Base-by-base conservation (phyloP, 2,329 filamentous ascomycete genomes). In the Ophiostoma angusticollis region DNA sequence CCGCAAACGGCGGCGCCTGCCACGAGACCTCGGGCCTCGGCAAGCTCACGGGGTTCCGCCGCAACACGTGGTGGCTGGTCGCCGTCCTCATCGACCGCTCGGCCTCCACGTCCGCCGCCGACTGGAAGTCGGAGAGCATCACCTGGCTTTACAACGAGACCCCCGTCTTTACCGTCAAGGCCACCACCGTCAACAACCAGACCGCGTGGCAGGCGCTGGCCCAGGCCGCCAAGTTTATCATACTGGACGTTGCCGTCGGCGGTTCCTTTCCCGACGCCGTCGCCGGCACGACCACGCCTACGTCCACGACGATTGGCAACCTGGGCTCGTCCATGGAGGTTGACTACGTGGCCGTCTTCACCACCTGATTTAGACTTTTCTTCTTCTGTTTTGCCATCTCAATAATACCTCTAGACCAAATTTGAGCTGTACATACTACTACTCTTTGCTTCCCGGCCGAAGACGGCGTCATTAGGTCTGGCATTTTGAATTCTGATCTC, bases 211-310 rank as follows among this genome's bases (percentile, higher is more conserved):
- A 52, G 4, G 57, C 60, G 4, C 52, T 74, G 14, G 66, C 66
- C 16, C 64, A 72, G 45, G 64, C 57, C 38, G 63, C 69, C 2
- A 48, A 70, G 50, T 72, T 62, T 46, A 51, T 74, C 35, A 63
- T 74, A 39, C 52, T 75, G 37, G 74, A 75, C 43, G 57, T 74
- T 5, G 70, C 71, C 32, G 63, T 74, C 22, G 70, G 70, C 9
- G 70, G 70, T 19, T 55, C 51, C 16, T 58, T 63, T 31, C 58
- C 61, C 1, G 47, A 60, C 37, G 58, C 48, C 5, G 43, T 59
- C 12, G 54, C 56, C 18, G 37, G 40, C 30, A 18, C 14, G 9
- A 35, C 27, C 11, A 62, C 54, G 12, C 70, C 71, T 4, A 67
- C 68, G 45, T 48, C 39, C 4, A 47, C 51, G n/a, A 74, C 70